Base-by-base conservation (phyloP, 2,329 filamentous ascomycete genomes). In the Fusarium fracticaudum region DNA sequence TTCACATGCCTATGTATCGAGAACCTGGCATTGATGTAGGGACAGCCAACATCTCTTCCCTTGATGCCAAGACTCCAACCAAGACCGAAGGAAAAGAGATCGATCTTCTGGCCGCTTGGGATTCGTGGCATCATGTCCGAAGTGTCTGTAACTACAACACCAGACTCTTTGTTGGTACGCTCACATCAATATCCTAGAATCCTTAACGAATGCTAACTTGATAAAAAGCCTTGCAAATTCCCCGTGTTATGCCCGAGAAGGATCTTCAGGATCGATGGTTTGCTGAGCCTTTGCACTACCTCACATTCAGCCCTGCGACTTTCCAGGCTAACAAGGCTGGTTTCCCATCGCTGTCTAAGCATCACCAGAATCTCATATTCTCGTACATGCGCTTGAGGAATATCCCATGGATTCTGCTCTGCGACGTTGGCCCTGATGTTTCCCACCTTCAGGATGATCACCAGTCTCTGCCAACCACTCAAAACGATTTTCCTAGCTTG, bases 51-150 rank as follows among this genome's bases (percentile, higher is more conserved):
- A 83, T 93, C 18, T 87, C 89, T 10, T 85, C 79, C 17, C 77
- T 81, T 76, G 72, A 76, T 70, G 81, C 35, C 71, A 81, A 86
- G 44, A 69, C 70, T 22, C 75, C 75, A 9, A 69, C 82, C 4
- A 79, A 82, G 18, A 74, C 74, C 22, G 67, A 82, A 40, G 77
- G 78, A 12, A 84, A 86, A 38, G 87, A 90, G 29, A 85, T 92
- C 69, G 92, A 96, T 78, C 82, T 93, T 2, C 96, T 94, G 82
- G 91, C 91, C 60, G 88, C 92, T 6, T 99, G 97, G 97, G 95
- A 98, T 83, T 92, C 93, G 3, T 99, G 96, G 96, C 92, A 99
- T 81, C 87, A 92, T 29, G 93, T 99, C 78, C 90, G 96, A 60
- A 92, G 91, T 60, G 86, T 94, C 65, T 98, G 95, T 88, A 93